Evolutionary conservation across 73 alveolate genomes (phyloP).

Genomic region (Symbiodinium natans): DNA sequence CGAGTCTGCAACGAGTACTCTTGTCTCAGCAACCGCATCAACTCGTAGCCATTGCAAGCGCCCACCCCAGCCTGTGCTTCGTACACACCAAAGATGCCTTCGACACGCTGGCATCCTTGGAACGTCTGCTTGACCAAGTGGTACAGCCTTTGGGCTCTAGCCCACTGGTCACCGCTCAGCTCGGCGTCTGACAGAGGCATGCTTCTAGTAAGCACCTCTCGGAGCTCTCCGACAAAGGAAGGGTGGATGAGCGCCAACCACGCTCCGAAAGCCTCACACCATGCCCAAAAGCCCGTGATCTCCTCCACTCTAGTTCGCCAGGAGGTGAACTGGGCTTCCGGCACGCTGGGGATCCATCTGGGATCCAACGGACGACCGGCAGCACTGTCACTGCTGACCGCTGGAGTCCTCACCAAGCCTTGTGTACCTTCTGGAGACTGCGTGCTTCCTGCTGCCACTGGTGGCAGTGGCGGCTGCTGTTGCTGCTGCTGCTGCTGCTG

Average conservation of each 20-base stretch:
- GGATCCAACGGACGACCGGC: background rate
- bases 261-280: background rate
- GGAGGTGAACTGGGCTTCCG: background rate
- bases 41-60: constrained; percentile 4
- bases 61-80: background rate
- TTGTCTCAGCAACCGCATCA: background rate
- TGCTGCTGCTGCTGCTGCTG: too few relatives aligned
- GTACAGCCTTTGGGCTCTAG: background rate
- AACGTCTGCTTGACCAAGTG: background rate
- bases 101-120: background rate
- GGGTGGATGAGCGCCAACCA: constrained; percentile 3
- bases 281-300: background rate
- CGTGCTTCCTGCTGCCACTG: too few relatives aligned
- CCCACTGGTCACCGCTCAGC: background rate
- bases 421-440: too few relatives aligned
- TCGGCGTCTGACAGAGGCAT: background rate
- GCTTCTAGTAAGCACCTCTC: background rate
- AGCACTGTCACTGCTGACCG: background rate
- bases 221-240: background rate
- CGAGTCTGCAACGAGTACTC: background rate
- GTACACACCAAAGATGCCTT: background rate
- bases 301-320: constrained; percentile 4
- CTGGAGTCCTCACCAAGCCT: too few relatives aligned
- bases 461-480: too few relatives aligned
- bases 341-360: constrained; percentile 9